Conservation (phyloP, 163 green algal genomes). For the Chlorella variabilis region DNA sequence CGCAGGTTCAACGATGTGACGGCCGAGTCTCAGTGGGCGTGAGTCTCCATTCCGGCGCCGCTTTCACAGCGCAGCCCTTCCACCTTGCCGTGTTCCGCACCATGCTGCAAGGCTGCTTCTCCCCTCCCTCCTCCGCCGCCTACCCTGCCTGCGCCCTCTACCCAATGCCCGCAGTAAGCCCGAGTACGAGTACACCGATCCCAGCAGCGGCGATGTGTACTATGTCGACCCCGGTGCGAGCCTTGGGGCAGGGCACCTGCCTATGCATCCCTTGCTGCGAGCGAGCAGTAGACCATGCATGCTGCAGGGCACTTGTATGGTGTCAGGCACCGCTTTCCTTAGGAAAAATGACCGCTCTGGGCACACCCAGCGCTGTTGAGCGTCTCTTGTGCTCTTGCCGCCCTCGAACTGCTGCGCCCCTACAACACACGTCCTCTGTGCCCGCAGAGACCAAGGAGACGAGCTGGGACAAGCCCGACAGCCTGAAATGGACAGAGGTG, state of each 20-base stretch:
- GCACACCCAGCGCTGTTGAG: no score
- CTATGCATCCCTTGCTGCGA: no score
- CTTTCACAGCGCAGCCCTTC: neutral
- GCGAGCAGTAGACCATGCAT: no score
- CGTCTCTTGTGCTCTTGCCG: no score
- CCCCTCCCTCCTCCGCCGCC: neutral
- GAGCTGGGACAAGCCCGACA: constrained; percentile 27
- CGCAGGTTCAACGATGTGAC: constrained; percentile 37
- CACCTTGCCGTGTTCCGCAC: neutral
- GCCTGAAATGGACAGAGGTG: constrained; percentile 12
- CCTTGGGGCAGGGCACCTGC: no score
- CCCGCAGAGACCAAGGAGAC: constrained; percentile 30
- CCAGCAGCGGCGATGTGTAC: neutral
- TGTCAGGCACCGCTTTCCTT: no score
- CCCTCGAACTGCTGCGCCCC: no score
- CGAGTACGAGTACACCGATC: neutral
- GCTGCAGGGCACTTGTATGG: no score
- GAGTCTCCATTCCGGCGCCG: neutral
- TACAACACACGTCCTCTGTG: constrained; percentile 16
- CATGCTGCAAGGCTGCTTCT: no score
- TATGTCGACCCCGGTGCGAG: neutral
- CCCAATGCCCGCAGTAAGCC: neutral
- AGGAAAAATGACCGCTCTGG: no score
- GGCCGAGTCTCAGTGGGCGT: neutral
- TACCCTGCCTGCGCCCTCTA: neutral